These are phyloP conservation scores for Geosmithia morbida DNA, from an alignment of 2,329 filamentous ascomycete genomes.

Conservation along the genomic window DNA sequence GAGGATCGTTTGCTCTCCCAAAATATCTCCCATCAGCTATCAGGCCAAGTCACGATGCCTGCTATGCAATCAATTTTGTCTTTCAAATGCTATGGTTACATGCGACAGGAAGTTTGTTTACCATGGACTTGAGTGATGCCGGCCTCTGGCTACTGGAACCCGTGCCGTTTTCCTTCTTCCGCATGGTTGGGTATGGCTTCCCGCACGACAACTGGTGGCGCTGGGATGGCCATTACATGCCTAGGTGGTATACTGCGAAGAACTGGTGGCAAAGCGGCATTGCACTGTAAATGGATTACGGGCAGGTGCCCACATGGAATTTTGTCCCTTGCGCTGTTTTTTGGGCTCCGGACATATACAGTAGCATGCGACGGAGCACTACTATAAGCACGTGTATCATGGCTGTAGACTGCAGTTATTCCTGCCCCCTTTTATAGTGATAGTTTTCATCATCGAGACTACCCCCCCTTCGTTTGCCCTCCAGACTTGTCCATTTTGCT, in stretches of 20 bases:
- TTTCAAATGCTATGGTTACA: slow-evolving; percentile 56
- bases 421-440: neutral
- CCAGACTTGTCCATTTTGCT: slow-evolving; percentile 24
- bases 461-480: neutral
- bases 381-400: neutral
- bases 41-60: neutral
- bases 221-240: slow-evolving; percentile 41
- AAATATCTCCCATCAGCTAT: slow-evolving; percentile 20
- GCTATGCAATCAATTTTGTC: slow-evolving; percentile 38
- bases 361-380: neutral
- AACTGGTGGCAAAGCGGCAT: slow-evolving; percentile 43
- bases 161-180: slow-evolving; percentile 58
- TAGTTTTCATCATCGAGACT: neutral
- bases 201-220: slow-evolving; percentile 52
- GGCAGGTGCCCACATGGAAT: neutral
- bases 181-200: slow-evolving; percentile 49
- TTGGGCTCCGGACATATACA: neutral
- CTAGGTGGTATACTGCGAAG: slow-evolving; percentile 40
- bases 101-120: slow-evolving; percentile 47
- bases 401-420: neutral
- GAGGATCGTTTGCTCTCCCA: slow-evolving; percentile 6
- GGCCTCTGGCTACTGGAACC: slow-evolving; percentile 75
- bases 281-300: slow-evolving; percentile 3
- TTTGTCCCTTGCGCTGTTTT: neutral
- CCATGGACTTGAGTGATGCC: slow-evolving; percentile 59